A percentile compares a stretch with the other conserved stretches of the same genome.
Conservation (phyloP, 805 yeast species). For the Zygosaccharomyces lentus region DNA sequence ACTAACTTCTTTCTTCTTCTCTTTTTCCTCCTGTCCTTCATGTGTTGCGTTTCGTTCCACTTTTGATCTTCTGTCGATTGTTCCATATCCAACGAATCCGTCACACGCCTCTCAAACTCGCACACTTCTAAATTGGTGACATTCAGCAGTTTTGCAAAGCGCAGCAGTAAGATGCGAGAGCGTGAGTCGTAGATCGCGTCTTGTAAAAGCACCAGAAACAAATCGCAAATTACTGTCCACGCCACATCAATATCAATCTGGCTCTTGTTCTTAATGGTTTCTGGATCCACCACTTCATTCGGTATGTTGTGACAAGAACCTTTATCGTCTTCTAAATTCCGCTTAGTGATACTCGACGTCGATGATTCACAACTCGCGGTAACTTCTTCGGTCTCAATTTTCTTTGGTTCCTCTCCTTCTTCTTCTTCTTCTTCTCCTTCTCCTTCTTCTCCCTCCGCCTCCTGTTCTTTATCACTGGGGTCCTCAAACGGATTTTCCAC, state of each 20-base stretch:
- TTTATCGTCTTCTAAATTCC: conserved; percentile 10
- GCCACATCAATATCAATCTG: conserved; percentile 66
- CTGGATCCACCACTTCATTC: conserved; percentile 28
- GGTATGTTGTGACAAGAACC: conserved; percentile 2
- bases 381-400: not conserved
- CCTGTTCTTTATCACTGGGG: conserved; percentile 12
- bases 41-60: conserved; percentile 66
- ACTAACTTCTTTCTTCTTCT: conserved; percentile 65
- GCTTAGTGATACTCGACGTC: conserved; percentile 2
- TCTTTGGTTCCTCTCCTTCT: conserved; percentile 5
- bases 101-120: conserved; percentile 86
- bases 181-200: conserved; percentile 88
- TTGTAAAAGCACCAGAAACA: conserved; percentile 71
- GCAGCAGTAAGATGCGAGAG: conserved; percentile 71
- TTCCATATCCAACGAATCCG: conserved; percentile 86
- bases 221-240: conserved; percentile 92
- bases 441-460: conserved; percentile 13
- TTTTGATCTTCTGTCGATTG: conserved; percentile 67
- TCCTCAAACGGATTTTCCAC: conserved; percentile 48
- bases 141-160: conserved; percentile 60
- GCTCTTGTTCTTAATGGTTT: conserved; percentile 34
- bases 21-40: conserved; percentile 66
- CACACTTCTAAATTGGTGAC: conserved; percentile 63
- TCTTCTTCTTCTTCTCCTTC: conserved; percentile 3
- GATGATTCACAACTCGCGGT: not conserved